These are phyloP conservation scores for Colletotrichum godetiae DNA, from an alignment of 2,329 filamentous ascomycete genomes.

Conservation along the genomic window DNA sequence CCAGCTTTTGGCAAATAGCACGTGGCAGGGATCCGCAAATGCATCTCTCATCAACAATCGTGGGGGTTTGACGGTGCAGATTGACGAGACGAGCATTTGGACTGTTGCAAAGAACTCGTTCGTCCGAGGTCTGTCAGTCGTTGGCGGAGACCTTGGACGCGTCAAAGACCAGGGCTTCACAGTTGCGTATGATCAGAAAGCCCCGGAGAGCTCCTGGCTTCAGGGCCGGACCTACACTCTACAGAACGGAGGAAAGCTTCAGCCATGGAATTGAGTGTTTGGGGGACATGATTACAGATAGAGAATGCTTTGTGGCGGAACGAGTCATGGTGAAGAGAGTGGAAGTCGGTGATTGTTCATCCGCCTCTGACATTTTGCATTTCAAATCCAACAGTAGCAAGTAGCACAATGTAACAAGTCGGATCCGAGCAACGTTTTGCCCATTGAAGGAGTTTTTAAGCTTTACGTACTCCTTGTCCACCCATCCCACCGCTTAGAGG, in stretches of 20 bases:
- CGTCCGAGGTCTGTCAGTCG: slow-evolving; percentile 10
- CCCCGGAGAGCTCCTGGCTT: slow-evolving; percentile 11
- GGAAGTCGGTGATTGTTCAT: background rate
- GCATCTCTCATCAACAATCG: background rate
- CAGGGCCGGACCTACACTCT: slow-evolving; percentile 7
- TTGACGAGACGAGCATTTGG: slow-evolving; percentile 17
- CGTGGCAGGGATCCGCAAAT: background rate
- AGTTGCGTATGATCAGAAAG: background rate
- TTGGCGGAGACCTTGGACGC: background rate
- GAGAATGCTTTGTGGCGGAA: background rate
- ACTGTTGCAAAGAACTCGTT: slow-evolving; percentile 6
- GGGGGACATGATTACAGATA: background rate
- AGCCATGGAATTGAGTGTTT: background rate
- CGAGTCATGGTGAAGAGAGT: background rate
- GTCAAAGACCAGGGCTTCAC: background rate
- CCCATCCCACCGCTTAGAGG: background rate
- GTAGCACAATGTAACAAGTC: background rate
- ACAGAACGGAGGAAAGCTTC: slow-evolving; percentile 4
- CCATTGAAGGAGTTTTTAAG: background rate
- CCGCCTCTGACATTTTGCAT: background rate
- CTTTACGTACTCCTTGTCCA: background rate
- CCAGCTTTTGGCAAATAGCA: background rate
- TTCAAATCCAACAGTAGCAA: background rate
- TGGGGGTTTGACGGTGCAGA: background rate
- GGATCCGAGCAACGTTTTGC: background rate